A percentile compares a stretch with the other conserved stretches of the same genome.
Evolutionary conservation across 345 rosid genomes (phyloP).

Genomic region (Euphorbia peplus): DNA sequence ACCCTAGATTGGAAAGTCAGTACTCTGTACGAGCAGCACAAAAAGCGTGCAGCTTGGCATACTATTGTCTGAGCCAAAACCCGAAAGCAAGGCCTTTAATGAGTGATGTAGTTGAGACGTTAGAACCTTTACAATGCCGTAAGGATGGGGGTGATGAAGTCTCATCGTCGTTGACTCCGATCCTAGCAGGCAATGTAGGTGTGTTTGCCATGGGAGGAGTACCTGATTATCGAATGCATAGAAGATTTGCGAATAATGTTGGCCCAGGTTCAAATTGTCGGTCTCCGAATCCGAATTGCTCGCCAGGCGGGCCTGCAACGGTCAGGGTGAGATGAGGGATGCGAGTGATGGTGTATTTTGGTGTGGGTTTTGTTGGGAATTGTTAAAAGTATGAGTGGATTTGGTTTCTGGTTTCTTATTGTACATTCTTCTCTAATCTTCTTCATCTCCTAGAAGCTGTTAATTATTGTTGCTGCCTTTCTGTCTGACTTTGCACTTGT

Average conservation of each 20-base stretch:
- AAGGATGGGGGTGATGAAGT: constrained; percentile 44
- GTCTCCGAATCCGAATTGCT: constrained; percentile 71
- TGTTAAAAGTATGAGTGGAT: constrained; percentile 39
- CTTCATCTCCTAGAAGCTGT: constrained; percentile 24
- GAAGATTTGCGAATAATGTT: constrained; percentile 58
- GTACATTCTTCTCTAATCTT: constrained; percentile 25
- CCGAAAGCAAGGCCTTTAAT: constrained; percentile 96
- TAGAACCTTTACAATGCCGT: constrained; percentile 80
- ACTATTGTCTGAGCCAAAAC: constrained; percentile 90
- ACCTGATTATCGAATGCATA: constrained; percentile 55
- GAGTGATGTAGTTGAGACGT: constrained; percentile 94
- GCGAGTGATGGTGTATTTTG: constrained; percentile 36
- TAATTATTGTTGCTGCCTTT: constrained; percentile 28
- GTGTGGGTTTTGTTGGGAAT: constrained; percentile 40
- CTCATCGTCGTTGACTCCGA: constrained; percentile 37
- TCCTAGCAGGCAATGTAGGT: constrained; percentile 29
- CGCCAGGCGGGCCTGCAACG: constrained; percentile 74
- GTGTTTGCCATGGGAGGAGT: constrained; percentile 73
- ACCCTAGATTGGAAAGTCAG: constrained; percentile 83
- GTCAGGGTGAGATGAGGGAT: constrained; percentile 76
- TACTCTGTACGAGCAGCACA: constrained; percentile 90
- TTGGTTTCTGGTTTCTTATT: constrained; percentile 28
- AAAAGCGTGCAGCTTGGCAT: constrained; percentile 94
- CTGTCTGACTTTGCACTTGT: constrained; percentile 31
- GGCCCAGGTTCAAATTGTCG: constrained; percentile 80